phyloP scores from a whole-genome alignment of 2,329 filamentous ascomycete genomes.

The Huntiella decipiens region DNA sequence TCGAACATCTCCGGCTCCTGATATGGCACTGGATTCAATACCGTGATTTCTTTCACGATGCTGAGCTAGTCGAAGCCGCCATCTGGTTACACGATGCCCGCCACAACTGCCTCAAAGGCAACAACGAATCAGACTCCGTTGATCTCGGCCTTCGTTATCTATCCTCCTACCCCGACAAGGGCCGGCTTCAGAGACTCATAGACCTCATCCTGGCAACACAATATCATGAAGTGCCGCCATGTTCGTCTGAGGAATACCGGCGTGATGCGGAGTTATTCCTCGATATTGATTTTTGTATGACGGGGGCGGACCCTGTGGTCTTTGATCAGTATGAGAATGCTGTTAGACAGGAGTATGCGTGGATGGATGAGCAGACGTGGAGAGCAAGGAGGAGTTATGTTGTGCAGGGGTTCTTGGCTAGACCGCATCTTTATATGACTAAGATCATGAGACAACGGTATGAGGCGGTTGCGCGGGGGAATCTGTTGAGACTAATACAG shows the following conservation, averaged over 20 bases:
- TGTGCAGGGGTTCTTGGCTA: slow-evolving; percentile 1
- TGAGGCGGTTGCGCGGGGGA: slow-evolving; percentile 3
- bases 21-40: slow-evolving; percentile 3
- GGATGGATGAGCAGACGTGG: slow-evolving; percentile 7
- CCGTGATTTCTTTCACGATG: slow-evolving; percentile 4
- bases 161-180: neutral
- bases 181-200: slow-evolving; percentile 3
- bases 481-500: neutral
- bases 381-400: slow-evolving; percentile 1
- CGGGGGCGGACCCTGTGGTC: slow-evolving; percentile 2
- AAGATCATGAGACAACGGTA: slow-evolving; percentile 7
- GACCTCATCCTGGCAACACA: slow-evolving; percentile 9
- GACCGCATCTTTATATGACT: slow-evolving; percentile 6
- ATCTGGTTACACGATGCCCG: slow-evolving; percentile 11
- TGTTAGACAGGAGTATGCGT: slow-evolving; percentile 10
- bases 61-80: slow-evolving; percentile 8
- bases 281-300: slow-evolving; percentile 9
- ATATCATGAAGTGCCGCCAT: slow-evolving; percentile 4
- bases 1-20: slow-evolving; percentile 7
- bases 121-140: slow-evolving; percentile 19
- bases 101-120: slow-evolving; percentile 5
- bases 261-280: slow-evolving; percentile 11
- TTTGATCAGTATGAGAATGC: slow-evolving; percentile 10
- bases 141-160: slow-evolving; percentile 5
- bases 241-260: slow-evolving; percentile 1